Conservation (phyloP, 192 early-diverging fungal genomes). For the Diversispora epigaea region DNA sequence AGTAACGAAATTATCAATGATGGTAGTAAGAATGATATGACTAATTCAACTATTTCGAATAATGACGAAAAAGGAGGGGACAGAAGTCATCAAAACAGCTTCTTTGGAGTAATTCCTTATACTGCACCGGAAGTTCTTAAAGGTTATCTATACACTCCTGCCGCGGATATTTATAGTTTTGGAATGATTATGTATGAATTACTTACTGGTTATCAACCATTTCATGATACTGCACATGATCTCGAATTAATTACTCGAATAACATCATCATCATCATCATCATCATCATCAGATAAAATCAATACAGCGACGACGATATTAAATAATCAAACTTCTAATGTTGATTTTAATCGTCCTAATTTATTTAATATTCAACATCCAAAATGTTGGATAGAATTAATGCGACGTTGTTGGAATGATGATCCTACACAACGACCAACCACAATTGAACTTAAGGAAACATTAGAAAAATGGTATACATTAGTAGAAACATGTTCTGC, state of each 20-base stretch:
- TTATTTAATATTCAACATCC: neutral
- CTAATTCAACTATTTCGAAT: neutral
- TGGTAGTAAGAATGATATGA: neutral
- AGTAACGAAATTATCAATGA: neutral
- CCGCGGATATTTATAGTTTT: conserved; percentile 42
- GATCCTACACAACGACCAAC: conserved; percentile 1
- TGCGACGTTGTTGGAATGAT: conserved; percentile 7
- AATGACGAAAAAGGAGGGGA: neutral
- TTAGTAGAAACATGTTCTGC: neutral
- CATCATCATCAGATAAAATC: neutral
- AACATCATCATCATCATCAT: neutral
- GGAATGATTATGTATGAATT: conserved; percentile 48
- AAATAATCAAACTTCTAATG: too few species aligned
- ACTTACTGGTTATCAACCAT: conserved; percentile 39
- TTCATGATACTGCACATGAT: conserved; percentile 16
- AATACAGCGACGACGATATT: too few species aligned
- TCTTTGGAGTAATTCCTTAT: conserved; percentile 37
- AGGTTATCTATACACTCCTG: conserved; percentile 33
- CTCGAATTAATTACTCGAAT: neutral
- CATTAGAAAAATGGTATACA: neutral
- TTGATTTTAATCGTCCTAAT: neutral
- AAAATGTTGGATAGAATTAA: neutral
- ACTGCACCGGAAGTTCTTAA: conserved; percentile 42
- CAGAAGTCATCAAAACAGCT: neutral
- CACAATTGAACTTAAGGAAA: neutral